Conservation (phyloP, 2,329 filamentous ascomycete species). For the Penicillium sp. region DNA sequence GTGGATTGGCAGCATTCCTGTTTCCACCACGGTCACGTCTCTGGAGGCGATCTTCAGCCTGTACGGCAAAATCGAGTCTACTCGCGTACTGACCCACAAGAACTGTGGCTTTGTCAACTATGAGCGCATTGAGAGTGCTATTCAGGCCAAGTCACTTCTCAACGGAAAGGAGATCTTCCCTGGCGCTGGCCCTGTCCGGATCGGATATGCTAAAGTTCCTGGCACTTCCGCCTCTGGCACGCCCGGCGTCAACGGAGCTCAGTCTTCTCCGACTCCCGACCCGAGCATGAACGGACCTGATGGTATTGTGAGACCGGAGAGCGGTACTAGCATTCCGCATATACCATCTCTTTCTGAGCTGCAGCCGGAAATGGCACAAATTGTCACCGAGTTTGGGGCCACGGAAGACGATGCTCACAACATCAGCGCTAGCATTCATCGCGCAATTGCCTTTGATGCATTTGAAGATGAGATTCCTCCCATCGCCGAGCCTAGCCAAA, state of each 20-base stretch:
- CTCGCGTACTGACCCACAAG: conserved; percentile 90
- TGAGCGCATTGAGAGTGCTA: conserved; percentile 78
- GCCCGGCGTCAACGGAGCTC: conserved; percentile 80
- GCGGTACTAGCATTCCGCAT: conserved; percentile 38
- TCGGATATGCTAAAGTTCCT: conserved; percentile 94
- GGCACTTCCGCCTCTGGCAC: conserved; percentile 69
- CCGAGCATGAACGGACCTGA: conserved; percentile 52
- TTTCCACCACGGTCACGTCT: conserved; percentile 91
- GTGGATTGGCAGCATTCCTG: conserved; percentile 95
- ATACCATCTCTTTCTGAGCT: conserved; percentile 69
- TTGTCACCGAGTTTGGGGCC: conserved; percentile 81
- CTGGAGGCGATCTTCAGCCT: conserved; percentile 87
- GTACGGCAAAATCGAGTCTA: conserved; percentile 85
- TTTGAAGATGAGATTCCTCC: conserved; percentile 80
- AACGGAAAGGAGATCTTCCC: conserved; percentile 99
- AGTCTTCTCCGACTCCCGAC: conserved; percentile 84
- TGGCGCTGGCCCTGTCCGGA: conserved; percentile 83
- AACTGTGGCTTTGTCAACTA: conserved; percentile 99
- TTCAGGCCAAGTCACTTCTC: conserved; percentile 74
- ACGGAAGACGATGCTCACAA: conserved; percentile 65
- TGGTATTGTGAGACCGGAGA: too few relatives aligned
- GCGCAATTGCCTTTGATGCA: conserved; percentile 62
- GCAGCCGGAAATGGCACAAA: conserved; percentile 70
- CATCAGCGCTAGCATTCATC: conserved; percentile 67
- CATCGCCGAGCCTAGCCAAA: conserved; percentile 77